Base-by-base conservation (phyloP, 148 eudicot species). In the Amaranthus hypochondriacus region DNA sequence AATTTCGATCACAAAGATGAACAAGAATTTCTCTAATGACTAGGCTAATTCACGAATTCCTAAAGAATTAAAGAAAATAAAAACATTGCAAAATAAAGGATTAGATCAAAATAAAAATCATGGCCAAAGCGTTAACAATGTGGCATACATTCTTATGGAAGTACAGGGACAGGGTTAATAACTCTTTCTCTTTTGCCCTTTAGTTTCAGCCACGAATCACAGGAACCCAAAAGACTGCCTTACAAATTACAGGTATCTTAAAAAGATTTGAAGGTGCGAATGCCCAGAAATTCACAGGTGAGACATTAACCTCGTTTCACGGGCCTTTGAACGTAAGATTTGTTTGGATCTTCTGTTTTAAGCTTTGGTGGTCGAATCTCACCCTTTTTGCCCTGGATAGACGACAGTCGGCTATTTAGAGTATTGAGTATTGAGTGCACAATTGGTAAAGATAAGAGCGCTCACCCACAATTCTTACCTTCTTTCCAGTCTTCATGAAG, bases 331-430 rank as follows among this genome's bases (percentile, higher is more conserved):
- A 95, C 99, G 70, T 95, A 95, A 7, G 99, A 90, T 76, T 95
- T 95, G 84, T 92, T 86, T 12, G 99, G 96, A 83, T 95, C 99
- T 86, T 95, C 97, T 14, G 99, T 95, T 86, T 95, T 95, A 59
- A 95, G 92, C 86, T 95, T 95, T 57, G 99, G 99, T 4, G 99
- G 99, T 61, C 96, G 92, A 50, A 92, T 71, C 80, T 92, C 99
- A 56, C 99, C 99, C 80, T 95, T 95, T 79, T 90, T 90, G 4
- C 84, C 89, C 98, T 95, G 86, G 58, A 79, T 28, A 28, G 39
- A 28, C 39, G 39, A 28, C 39, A 66, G 39, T 28, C 57, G 51
- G 9, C 9, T 48, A 58, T 7, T 57, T 56, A 52, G 69, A 39
- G 53, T 56, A 14, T 56, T 5, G 48, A 13, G 9, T 21, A 39